A percentile compares a stretch with the other conserved stretches of the same genome.
phyloP scores from a whole-genome alignment of 2,329 filamentous ascomycete species.

The Beauveria varroae region DNA sequence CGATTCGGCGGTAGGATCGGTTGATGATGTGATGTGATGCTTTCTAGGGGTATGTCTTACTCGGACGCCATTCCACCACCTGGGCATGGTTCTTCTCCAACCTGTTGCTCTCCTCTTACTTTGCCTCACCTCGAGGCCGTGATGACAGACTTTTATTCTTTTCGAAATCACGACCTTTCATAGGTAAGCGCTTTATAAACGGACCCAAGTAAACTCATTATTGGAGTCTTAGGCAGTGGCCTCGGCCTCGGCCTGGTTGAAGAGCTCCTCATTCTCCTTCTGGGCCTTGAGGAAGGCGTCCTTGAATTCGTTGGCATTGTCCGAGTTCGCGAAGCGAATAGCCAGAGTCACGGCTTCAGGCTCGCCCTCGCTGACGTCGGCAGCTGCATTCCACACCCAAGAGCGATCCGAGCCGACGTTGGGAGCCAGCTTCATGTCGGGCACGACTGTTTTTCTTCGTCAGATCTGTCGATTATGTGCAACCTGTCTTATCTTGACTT shows the following conservation, averaged over 20 bases:
- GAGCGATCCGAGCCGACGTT: slow-evolving; percentile 97
- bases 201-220: too few species aligned
- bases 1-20: neutral
- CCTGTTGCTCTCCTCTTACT: neutral
- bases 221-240: slow-evolving; percentile 16
- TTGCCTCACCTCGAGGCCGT: slow-evolving; percentile 13
- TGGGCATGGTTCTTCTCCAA: neutral
- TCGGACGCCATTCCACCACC: neutral
- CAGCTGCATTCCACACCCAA: slow-evolving; percentile 98
- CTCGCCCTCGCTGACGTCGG: slow-evolving; percentile 96
- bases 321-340: slow-evolving; percentile 94
- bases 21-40: slow-evolving; percentile 9
- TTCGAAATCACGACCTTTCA: too few species aligned
- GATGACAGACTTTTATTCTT: too few species aligned
- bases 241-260: slow-evolving; percentile 42
- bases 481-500: slow-evolving; percentile 33
- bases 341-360: slow-evolving; percentile 92
- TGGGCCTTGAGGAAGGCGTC: slow-evolving; percentile 95
- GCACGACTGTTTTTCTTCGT: slow-evolving; percentile 50
- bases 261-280: slow-evolving; percentile 87
- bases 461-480: slow-evolving; percentile 26
- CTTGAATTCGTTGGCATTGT: slow-evolving; percentile 97
- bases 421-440: slow-evolving; percentile 97
- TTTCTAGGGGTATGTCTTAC: slow-evolving; percentile 3
- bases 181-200: too few species aligned